Evolutionary conservation across 192 early-diverging fungal genomes (phyloP), one percentile per base, ranked within the genome.

Genomic region (Coemansia sp.): DNA sequence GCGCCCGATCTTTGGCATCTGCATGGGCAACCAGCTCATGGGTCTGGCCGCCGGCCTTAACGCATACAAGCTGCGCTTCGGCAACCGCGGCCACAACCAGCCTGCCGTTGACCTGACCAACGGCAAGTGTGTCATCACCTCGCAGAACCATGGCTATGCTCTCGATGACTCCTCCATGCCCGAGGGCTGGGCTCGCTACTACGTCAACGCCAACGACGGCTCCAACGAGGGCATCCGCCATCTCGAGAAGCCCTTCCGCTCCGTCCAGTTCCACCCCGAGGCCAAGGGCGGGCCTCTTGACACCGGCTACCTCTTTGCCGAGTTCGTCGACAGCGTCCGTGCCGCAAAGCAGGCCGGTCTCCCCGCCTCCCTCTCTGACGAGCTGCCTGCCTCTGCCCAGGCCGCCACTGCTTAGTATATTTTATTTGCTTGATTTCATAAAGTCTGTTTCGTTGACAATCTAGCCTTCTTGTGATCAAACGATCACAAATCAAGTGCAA

Each of bases 41-140:
- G 95, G 92, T 43, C 82, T 95, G 81, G 91, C 95, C 8, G 95
- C 95, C 32, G 93, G 93, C 11, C 80, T 92, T 47, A 71, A 88
- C 22, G 79, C 85, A 0, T 93, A 92, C 85, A 97, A 97, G 80
- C 79, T 97, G 24, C 88, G 86, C 47, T 97, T 88, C 55, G 95
- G 95, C 42, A 97, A 97, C 85, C 92, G 95, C 61, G 95, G 93
- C 46, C 95, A 97, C 80, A 97, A 97, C 82, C 92, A 94, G 79
- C 95, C 95, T 27, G 89, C 89, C 33, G 69, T 94, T 51, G 84
- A 94, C 61, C 81, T 93, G 60, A 83, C 84, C 49, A 83, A 71
- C 31, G 86, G 88, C 43, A 84, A 83, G 57, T 95, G 95, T 76
- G 85, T 88, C 21, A 97, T 97, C 64, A 97, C 95, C 3, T 93